Evolutionary conservation across 495 filamentous ascomycete genomes (phyloP).

Genomic region (Neurospora tetrasperma): DNA sequence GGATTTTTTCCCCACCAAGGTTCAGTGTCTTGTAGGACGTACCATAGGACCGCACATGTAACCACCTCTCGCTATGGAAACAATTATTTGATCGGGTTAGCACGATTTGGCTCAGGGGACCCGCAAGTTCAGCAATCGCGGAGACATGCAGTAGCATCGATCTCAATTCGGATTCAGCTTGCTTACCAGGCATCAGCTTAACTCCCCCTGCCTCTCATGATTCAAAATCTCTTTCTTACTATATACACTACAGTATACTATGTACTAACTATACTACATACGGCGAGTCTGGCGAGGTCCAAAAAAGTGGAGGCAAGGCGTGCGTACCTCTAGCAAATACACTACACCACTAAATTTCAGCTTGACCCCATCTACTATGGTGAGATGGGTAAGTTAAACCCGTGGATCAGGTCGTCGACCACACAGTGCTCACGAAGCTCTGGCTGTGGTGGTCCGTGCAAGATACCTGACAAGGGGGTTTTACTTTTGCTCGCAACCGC

Average conservation of each 20-base stretch:
- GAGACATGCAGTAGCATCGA: neutral
- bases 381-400: too few species aligned
- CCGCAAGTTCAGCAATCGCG: neutral
- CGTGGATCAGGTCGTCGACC: too few species aligned
- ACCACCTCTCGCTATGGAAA: neutral
- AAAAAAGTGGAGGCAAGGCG: too few species aligned
- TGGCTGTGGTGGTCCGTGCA: too few species aligned
- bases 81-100: neutral
- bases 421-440: too few species aligned
- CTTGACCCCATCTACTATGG: neutral
- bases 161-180: neutral
- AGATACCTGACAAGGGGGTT: too few species aligned
- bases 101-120: neutral
- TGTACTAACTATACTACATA: too few species aligned
- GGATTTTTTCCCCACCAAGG: neutral
- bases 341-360: neutral
- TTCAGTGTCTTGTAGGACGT: neutral
- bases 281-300: too few species aligned
- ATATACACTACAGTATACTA: too few species aligned
- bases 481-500: too few species aligned
- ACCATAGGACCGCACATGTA: neutral
- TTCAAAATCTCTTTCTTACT: neutral
- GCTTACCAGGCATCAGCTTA: neutral
- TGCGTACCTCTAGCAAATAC: too few species aligned
- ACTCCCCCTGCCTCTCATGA: neutral